A percentile compares a stretch with the other conserved stretches of the same genome.
Conservation (phyloP, 2,329 filamentous ascomycete genomes). For the Botrytis paeoniae region DNA sequence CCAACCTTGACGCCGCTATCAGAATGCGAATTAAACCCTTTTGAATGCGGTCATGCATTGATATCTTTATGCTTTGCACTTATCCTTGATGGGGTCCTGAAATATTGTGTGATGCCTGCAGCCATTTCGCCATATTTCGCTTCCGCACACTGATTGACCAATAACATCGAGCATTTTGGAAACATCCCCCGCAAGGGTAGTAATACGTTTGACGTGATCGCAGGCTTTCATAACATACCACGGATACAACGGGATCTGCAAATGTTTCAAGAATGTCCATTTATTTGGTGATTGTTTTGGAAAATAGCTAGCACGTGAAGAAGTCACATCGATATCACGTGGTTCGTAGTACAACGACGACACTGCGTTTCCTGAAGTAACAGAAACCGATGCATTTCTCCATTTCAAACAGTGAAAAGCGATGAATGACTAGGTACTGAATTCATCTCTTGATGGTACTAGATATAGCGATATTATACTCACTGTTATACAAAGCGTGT, state of each 20-base stretch:
- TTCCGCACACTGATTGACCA: background rate
- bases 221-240: slow-evolving; percentile 6
- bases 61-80: background rate
- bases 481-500: background rate
- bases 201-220: background rate
- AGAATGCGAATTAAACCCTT: background rate
- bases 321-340: background rate
- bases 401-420: background rate
- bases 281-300: background rate
- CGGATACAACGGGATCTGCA: background rate
- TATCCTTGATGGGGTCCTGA: background rate
- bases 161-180: background rate
- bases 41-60: background rate
- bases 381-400: background rate
- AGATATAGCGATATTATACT: background rate
- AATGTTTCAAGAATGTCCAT: background rate
- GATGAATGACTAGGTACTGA: accelerated
- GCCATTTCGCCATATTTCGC: slow-evolving; percentile 10
- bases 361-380: background rate
- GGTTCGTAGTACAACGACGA: background rate
- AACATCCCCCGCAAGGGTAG: background rate
- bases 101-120: slow-evolving; percentile 15
- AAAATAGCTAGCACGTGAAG: background rate
- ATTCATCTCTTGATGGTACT: background rate
- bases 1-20: background rate